Evolutionary conservation across 2,329 filamentous ascomycete species (phyloP).

Genomic region (Trichoderma harzianum): DNA sequence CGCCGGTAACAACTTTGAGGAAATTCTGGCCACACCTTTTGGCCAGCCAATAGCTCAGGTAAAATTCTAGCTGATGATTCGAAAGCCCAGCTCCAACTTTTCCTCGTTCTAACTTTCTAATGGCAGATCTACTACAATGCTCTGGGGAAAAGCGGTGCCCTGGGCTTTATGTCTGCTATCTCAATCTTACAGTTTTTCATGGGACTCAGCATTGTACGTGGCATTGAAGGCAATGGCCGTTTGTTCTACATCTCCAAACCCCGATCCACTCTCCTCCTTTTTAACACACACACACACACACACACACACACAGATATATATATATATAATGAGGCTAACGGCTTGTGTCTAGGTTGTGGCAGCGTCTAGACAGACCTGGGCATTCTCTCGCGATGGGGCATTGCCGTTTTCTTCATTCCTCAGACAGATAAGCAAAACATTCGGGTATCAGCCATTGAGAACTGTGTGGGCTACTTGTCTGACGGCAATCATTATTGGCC

Average conservation of each 20-base stretch:
- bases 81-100: background rate
- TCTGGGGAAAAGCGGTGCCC: background rate
- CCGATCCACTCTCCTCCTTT: background rate
- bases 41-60: background rate
- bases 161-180: slow-evolving; percentile 1
- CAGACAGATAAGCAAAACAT: background rate
- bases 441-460: background rate
- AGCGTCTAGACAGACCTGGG: slow-evolving; percentile 2
- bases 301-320: background rate
- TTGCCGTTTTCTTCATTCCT: background rate
- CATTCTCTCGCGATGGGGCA: background rate
- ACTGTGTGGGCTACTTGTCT: background rate
- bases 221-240: too few relatives aligned
- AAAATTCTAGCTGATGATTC: background rate
- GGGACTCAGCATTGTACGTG: slow-evolving; percentile 2
- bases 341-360: background rate
- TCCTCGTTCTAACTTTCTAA: background rate
- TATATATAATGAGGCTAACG: background rate
- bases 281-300: too few relatives aligned
- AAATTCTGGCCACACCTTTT: background rate
- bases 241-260: too few relatives aligned
- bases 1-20: background rate
- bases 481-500: background rate
- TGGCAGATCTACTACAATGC: slow-evolving; percentile 4
- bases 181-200: background rate